phyloP scores from a whole-genome alignment of 306 rosid species.

The Gastrolobium bilobum region DNA sequence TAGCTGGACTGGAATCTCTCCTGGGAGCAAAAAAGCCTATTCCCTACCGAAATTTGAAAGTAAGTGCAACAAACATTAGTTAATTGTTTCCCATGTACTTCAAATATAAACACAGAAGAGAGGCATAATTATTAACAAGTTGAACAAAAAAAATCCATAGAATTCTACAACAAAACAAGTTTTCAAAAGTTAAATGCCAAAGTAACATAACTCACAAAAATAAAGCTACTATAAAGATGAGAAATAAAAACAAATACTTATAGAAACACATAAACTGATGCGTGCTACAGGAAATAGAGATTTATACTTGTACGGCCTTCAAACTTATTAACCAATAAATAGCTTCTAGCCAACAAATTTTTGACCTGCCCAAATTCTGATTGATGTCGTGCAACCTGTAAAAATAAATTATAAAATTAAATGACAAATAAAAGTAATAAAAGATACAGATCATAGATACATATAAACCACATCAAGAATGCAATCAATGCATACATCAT shows the following conservation, averaged over 20 bases:
- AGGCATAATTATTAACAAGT: not conserved
- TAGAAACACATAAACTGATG: conserved; percentile 1
- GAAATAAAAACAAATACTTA: not conserved
- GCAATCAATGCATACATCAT: not conserved
- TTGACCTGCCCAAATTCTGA: conserved; percentile 55
- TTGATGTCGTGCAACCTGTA: conserved; percentile 72
- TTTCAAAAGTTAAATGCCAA: not conserved
- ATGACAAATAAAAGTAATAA: not conserved
- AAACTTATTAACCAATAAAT: conserved; percentile 51
- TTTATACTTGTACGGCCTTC: conserved; percentile 65
- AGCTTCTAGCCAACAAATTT: conserved; percentile 54
- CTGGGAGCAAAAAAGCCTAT: conserved; percentile 55
- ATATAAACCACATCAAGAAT: not conserved
- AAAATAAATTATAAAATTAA: conserved; percentile 40
- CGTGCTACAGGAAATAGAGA: conserved; percentile 2
- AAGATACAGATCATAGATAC: conserved; percentile 11
- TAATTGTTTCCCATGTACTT: not conserved
- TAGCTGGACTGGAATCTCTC: conserved; percentile 79
- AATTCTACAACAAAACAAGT: not conserved
- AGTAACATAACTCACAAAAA: conserved; percentile 18
- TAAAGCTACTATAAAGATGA: not conserved
- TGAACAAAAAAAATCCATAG: not conserved
- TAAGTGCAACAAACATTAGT: conserved; percentile 22
- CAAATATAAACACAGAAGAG: conserved; percentile 26
- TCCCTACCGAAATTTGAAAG: conserved; percentile 59